Conservation (phyloP, 1,139 yeast species). For the Suhomyces coccinellae region DNA sequence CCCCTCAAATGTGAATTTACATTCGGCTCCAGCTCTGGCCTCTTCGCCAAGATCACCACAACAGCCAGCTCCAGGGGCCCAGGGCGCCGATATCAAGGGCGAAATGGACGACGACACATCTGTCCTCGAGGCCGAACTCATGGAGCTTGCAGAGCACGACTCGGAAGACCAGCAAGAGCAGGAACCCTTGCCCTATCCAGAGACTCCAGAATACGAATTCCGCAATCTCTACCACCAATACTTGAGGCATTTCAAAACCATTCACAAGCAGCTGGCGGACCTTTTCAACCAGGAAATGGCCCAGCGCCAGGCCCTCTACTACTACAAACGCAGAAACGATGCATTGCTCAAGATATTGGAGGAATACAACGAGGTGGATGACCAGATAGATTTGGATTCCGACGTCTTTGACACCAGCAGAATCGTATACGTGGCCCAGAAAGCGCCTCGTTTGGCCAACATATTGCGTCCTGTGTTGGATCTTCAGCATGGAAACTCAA, state of each 20-base stretch:
- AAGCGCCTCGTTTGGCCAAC: conserved; percentile 9
- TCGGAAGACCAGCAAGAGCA: conserved; percentile 1
- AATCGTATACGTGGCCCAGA: conserved; percentile 3
- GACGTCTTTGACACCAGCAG: background rate
- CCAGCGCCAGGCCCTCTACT: conserved; percentile 37
- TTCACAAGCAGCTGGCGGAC: conserved; percentile 24
- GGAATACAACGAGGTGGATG: conserved; percentile 18
- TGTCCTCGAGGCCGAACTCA: no score
- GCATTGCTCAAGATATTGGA: conserved; percentile 36
- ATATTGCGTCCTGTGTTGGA: conserved; percentile 7
- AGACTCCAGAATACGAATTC: conserved; percentile 18
- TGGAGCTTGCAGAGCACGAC: background rate
- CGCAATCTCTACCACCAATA: conserved; percentile 28
- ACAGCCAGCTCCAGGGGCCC: background rate
- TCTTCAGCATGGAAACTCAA: conserved; percentile 3
- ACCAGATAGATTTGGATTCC: background rate
- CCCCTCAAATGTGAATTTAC: background rate
- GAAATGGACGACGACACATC: background rate
- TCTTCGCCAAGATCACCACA: background rate
- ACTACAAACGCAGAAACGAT: conserved; percentile 40
- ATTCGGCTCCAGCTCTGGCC: background rate
- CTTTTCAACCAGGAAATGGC: conserved; percentile 34
- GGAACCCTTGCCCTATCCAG: conserved; percentile 5
- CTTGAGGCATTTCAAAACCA: conserved; percentile 28
- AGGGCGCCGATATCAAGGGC: background rate